phyloP scores from a whole-genome alignment of 2,329 filamentous ascomycete species.

The Fragosphaeria purpurea region DNA sequence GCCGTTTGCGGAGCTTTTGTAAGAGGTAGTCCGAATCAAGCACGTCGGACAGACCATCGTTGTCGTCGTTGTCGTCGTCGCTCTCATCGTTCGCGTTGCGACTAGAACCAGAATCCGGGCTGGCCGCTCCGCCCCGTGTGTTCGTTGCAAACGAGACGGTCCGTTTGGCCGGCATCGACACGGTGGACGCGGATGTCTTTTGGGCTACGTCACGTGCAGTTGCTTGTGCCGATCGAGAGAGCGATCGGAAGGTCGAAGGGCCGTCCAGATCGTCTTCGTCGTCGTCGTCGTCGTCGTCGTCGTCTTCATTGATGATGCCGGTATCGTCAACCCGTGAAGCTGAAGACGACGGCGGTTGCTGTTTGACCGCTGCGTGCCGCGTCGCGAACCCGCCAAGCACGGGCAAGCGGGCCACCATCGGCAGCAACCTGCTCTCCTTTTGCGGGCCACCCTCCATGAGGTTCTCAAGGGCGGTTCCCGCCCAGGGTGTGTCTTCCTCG shows the following conservation, averaged over 20 bases:
- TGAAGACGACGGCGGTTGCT: too few species aligned
- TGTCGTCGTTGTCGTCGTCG: conserved; percentile 1
- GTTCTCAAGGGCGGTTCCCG: conserved; percentile 29
- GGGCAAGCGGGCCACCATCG: too few species aligned
- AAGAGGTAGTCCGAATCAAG: conserved; percentile 6
- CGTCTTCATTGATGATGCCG: neutral
- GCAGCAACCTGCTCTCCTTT: conserved; percentile 13
- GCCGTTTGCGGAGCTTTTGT: conserved; percentile 6
- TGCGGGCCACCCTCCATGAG: conserved; percentile 29
- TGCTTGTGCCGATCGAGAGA: too few species aligned
- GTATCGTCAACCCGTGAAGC: too few species aligned
- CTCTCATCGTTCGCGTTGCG: neutral
- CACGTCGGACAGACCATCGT: neutral
- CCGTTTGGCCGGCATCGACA: neutral
- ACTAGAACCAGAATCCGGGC: too few species aligned
- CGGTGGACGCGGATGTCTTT: too few species aligned
- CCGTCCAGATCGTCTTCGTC: conserved; percentile 11
- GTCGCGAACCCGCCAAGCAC: too few species aligned
- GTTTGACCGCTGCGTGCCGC: too few species aligned
- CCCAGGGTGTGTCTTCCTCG: conserved; percentile 20
- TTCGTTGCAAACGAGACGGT: neutral
- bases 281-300: neutral
- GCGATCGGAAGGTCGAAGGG: neutral
- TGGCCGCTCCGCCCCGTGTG: neutral
- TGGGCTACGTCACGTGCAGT: too few species aligned